Percentiles rank a stretch among this genome's conserved stretches.
Evolutionary conservation across 2,329 filamentous ascomycete genomes (phyloP).

Genomic region (Penicillium sp.): DNA sequence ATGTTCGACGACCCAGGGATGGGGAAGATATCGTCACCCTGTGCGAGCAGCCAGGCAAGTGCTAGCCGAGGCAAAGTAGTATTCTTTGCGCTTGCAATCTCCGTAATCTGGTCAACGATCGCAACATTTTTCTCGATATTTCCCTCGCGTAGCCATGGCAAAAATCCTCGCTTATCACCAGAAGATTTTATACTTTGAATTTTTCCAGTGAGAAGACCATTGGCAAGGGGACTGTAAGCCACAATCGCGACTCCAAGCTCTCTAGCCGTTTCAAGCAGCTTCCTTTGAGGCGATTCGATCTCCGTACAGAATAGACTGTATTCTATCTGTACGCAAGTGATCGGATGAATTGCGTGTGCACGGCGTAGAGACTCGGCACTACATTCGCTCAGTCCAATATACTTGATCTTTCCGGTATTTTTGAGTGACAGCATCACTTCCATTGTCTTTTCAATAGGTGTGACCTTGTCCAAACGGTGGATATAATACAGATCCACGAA

Average conservation of each 20-base stretch:
- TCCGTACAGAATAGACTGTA: slow-evolving; percentile 56
- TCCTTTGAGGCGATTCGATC: slow-evolving; percentile 46
- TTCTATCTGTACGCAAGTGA: slow-evolving; percentile 60
- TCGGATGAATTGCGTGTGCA: slow-evolving; percentile 54
- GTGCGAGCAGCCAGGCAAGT: slow-evolving; percentile 66
- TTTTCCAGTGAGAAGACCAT: slow-evolving; percentile 49
- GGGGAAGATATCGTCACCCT: slow-evolving; percentile 64
- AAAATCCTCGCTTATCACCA: slow-evolving; percentile 50
- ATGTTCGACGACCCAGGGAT: slow-evolving; percentile 61
- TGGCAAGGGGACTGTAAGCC: slow-evolving; percentile 48
- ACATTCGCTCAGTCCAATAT: slow-evolving; percentile 58
- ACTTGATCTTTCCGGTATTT: slow-evolving; percentile 58
- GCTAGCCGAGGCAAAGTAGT: slow-evolving; percentile 61
- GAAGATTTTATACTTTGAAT: slow-evolving; percentile 46
- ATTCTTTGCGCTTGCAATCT: slow-evolving; percentile 58
- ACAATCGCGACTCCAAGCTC: slow-evolving; percentile 47
- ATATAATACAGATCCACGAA: slow-evolving; percentile 55
- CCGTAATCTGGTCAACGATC: slow-evolving; percentile 56
- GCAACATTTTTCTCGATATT: slow-evolving; percentile 62
- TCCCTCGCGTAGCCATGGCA: slow-evolving; percentile 57
- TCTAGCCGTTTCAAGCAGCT: slow-evolving; percentile 31
- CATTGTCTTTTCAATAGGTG: slow-evolving; percentile 47
- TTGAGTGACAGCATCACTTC: slow-evolving; percentile 50
- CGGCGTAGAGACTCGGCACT: slow-evolving; percentile 55
- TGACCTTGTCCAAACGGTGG: slow-evolving; percentile 48